A percentile compares a stretch with the other conserved stretches of the same genome.
Conservation (phyloP, 331 rosid genomes). For the Rosa hybrid region DNA sequence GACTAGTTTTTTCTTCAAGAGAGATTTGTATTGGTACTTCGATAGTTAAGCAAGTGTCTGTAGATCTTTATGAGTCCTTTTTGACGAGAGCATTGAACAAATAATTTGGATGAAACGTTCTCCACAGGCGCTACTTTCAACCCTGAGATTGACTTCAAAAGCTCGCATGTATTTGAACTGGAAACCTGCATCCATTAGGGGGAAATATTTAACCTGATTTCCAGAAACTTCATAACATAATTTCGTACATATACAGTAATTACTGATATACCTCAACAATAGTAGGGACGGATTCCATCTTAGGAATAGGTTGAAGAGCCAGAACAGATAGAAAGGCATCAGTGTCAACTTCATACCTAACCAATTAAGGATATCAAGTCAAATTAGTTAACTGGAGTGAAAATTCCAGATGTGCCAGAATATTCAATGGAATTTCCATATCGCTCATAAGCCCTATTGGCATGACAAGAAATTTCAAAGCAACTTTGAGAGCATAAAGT, state of each 20-base stretch:
- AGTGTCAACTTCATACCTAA: constrained; percentile 95
- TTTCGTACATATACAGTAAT: constrained; percentile 17
- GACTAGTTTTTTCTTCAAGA: constrained; percentile 6
- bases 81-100: constrained; percentile 99
- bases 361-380: constrained; percentile 41
- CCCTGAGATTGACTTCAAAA: constrained; percentile 79
- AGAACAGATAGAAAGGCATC: constrained; percentile 96
- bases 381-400: constrained; percentile 28
- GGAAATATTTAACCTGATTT: constrained; percentile 24
- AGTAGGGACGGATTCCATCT: constrained; percentile 80
- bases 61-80: constrained; percentile 95
- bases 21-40: constrained; percentile 51
- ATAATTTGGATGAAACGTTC: constrained; percentile 87
- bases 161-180: constrained; percentile 79
- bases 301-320: constrained; percentile 91
- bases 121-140: constrained; percentile 90
- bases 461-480: background rate
- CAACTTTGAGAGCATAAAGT: constrained; percentile 8
- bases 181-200: constrained; percentile 72
- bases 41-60: constrained; percentile 93
- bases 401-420: constrained; percentile 2
- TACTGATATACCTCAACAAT: constrained; percentile 78
- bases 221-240: background rate
- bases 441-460: background rate
- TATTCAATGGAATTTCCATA: constrained; percentile 3